Percentiles rank a stretch among this genome's conserved stretches.
These are phyloP conservation scores for Fusarium sp. DNA, from an alignment of 2,329 filamentous ascomycete species.

Conservation along the genomic window DNA sequence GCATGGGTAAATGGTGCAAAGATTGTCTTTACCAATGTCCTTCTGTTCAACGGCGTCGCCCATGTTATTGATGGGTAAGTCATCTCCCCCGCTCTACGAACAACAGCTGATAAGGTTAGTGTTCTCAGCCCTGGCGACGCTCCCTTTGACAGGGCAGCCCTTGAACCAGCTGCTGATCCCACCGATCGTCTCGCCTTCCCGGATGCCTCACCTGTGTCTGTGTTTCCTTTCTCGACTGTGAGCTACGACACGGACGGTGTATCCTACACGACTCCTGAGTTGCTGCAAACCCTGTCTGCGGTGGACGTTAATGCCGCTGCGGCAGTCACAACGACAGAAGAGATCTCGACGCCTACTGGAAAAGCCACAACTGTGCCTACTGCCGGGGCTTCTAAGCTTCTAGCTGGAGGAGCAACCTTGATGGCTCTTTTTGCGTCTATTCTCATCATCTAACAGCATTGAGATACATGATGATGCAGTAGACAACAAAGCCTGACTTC, in stretches of 20 bases:
- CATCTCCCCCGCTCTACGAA: accelerated
- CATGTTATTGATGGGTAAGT: slow-evolving; percentile 48
- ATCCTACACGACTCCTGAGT: slow-evolving; percentile 44
- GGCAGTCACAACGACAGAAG: slow-evolving; percentile 13
- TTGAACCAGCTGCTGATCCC: slow-evolving; percentile 38
- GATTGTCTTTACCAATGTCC: slow-evolving; percentile 47
- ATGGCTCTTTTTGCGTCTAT: slow-evolving; percentile 16
- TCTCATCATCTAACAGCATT: slow-evolving; percentile 12
- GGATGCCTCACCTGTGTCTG: slow-evolving; percentile 38
- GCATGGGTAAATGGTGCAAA: slow-evolving; percentile 49
- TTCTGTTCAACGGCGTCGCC: slow-evolving; percentile 49
- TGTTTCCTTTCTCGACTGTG: slow-evolving; percentile 43
- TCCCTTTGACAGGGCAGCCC: slow-evolving; percentile 40
- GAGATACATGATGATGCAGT: neutral
- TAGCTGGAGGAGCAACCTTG: slow-evolving; percentile 11
- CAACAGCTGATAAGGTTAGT: slow-evolving; percentile 23
- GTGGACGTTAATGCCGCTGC: slow-evolving; percentile 23
- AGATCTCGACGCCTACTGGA: slow-evolving; percentile 7
- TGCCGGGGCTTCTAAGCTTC: slow-evolving; percentile 18
- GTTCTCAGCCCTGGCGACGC: slow-evolving; percentile 42
- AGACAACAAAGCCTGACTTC: neutral
- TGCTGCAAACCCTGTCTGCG: slow-evolving; percentile 44
- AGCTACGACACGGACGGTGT: slow-evolving; percentile 37
- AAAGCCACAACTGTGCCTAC: slow-evolving; percentile 18
- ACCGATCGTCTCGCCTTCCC: slow-evolving; percentile 45